phyloP scores from a whole-genome alignment of 106 monocot species.

The Dendrobium chrysotoxum region DNA sequence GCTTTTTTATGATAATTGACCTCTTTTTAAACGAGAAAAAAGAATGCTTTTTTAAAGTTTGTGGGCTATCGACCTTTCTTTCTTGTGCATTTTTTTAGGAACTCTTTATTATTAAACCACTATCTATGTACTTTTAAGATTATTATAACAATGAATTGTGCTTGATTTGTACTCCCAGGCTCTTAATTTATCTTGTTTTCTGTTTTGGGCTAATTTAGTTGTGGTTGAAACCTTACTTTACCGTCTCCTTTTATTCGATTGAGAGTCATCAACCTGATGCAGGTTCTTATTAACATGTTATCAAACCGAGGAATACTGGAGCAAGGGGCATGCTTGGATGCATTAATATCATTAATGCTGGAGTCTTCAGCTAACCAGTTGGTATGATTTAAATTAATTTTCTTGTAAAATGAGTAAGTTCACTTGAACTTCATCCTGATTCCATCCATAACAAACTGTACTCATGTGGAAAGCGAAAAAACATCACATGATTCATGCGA shows the following conservation, averaged over 20 bases:
- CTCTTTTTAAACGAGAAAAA: background rate
- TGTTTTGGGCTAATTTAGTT: background rate
- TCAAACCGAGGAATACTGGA: conserved; percentile 58
- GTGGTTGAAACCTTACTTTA: background rate
- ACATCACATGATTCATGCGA: background rate
- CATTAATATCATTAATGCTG: conserved; percentile 77
- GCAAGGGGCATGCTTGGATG: conserved; percentile 87
- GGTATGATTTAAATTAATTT: conserved; percentile 32
- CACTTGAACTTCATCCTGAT: background rate
- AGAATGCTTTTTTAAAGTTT: background rate
- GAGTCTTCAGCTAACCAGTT: conserved; percentile 79
- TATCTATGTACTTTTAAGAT: background rate
- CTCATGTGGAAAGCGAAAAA: background rate
- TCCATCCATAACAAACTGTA: background rate
- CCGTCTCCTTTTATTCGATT: background rate
- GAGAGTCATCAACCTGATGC: conserved; percentile 17
- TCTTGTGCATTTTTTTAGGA: background rate
- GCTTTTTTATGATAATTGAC: background rate
- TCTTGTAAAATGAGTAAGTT: background rate
- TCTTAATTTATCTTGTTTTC: background rate
- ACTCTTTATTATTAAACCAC: background rate
- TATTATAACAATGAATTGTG: background rate
- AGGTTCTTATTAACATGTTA: conserved; percentile 80
- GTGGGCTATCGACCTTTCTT: background rate
- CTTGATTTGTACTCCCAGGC: background rate